These are phyloP conservation scores for Lathyrus oleraceus DNA, from an alignment of 306 rosid genomes.

Conservation along the genomic window DNA sequence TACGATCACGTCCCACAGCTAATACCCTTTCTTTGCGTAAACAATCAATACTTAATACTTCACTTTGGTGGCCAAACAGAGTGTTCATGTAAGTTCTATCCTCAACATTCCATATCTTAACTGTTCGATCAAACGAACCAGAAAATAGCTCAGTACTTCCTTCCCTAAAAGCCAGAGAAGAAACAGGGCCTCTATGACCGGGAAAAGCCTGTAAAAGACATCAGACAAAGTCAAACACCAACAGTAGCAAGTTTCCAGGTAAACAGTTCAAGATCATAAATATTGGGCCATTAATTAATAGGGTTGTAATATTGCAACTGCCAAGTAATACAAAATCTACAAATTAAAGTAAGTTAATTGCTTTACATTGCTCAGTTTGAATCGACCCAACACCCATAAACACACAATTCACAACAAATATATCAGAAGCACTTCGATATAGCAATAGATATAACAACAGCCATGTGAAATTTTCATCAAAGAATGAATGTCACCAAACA, in stretches of 20 bases:
- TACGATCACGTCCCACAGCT: slow-evolving; percentile 87
- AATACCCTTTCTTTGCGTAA: slow-evolving; percentile 85
- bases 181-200: slow-evolving; percentile 87
- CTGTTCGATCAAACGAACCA: slow-evolving; percentile 89
- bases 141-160: slow-evolving; percentile 92
- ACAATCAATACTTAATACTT: slow-evolving; percentile 72
- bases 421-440: not conserved
- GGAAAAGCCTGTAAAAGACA: slow-evolving; percentile 73
- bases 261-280: slow-evolving; percentile 11
- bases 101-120: slow-evolving; percentile 96
- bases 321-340: not conserved
- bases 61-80: slow-evolving; percentile 93
- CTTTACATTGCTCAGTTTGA: not conserved
- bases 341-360: slow-evolving; percentile 4
- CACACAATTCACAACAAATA: slow-evolving; percentile 1
- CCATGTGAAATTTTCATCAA: not conserved
- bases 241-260: not conserved
- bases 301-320: not conserved
- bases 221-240: slow-evolving; percentile 18
- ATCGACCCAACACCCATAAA: not conserved
- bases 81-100: slow-evolving; percentile 87
- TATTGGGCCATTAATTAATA: not conserved
- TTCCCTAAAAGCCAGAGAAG: slow-evolving; percentile 87
- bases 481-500: not conserved
- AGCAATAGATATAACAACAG: not conserved